These are phyloP conservation scores for Conringia planisiliqua DNA, from an alignment of 345 rosid genomes.

Conservation along the genomic window DNA sequence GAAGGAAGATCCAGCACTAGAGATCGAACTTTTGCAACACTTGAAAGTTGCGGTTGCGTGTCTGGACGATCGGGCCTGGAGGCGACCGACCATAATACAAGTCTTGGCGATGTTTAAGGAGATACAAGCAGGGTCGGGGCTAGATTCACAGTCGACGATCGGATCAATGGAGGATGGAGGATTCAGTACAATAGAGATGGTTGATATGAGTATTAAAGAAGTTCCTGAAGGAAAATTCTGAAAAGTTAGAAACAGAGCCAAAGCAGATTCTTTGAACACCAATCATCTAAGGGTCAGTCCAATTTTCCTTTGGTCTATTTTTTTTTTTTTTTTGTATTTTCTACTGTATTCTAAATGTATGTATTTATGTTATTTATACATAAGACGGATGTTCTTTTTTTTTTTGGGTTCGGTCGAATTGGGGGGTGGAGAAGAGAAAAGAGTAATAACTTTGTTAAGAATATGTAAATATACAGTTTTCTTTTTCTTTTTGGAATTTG, in stretches of 20 bases:
- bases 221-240: constrained; percentile 56
- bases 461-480: constrained; percentile 33
- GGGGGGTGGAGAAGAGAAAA: background rate
- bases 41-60: constrained; percentile 73
- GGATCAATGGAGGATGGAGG: constrained; percentile 61
- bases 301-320: constrained; percentile 23
- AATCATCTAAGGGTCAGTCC: constrained; percentile 30
- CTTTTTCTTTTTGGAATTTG: background rate
- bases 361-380: constrained; percentile 34
- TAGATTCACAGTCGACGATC: constrained; percentile 72
- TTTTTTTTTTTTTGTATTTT: constrained; percentile 22
- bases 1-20: constrained; percentile 67
- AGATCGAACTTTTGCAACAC: constrained; percentile 76
- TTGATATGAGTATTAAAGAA: constrained; percentile 82
- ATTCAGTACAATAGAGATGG: constrained; percentile 56
- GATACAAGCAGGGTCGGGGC: constrained; percentile 74
- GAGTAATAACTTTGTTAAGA: constrained; percentile 27
- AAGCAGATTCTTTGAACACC: constrained; percentile 23
- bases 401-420: constrained; percentile 1
- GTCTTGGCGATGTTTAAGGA: constrained; percentile 78
- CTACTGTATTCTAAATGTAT: constrained; percentile 26
- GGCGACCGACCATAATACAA: constrained; percentile 75
- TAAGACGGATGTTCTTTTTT: constrained; percentile 25
- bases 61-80: constrained; percentile 68
- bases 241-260: constrained; percentile 18